A percentile compares a stretch with the other conserved stretches of the same genome.
Conservation (phyloP, 257 asterid genomes). For the Parsonsia alboflavescens region DNA sequence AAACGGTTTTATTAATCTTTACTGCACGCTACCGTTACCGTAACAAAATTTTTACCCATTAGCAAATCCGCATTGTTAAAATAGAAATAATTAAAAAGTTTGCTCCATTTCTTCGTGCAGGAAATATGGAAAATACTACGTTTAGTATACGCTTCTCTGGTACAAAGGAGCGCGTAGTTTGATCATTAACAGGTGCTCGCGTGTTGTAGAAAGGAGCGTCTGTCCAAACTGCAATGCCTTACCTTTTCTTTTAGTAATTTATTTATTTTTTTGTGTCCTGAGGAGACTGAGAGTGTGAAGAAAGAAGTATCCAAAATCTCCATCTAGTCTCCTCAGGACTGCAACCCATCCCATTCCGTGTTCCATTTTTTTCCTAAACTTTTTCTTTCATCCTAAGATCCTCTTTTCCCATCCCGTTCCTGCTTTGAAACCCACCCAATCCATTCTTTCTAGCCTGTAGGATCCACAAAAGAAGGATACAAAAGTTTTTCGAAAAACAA, state of each 20-base stretch:
- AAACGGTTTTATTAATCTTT: no score
- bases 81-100: no score
- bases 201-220: not conserved
- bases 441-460: not conserved
- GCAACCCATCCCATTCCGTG: not conserved
- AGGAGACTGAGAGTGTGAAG: no score
- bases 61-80: no score
- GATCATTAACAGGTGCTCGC: not conserved
- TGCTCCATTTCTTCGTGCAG: no score
- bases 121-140: no score
- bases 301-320: not conserved
- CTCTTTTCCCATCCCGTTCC: conserved; percentile 1
- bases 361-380: conserved; percentile 7
- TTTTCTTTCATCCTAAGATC: not conserved
- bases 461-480: not conserved
- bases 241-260: no score
- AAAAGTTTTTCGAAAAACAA: no score
- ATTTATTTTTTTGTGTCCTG: not conserved
- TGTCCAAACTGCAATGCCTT: not conserved
- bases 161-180: not conserved
- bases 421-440: not conserved
- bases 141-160: no score
- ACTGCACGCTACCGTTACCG: no score
- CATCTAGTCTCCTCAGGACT: not conserved
- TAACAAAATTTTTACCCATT: no score